Evolutionary conservation across 1,284 basidiomycete genomes (phyloP).

Genomic region (Cryptococcus floricola): DNA sequence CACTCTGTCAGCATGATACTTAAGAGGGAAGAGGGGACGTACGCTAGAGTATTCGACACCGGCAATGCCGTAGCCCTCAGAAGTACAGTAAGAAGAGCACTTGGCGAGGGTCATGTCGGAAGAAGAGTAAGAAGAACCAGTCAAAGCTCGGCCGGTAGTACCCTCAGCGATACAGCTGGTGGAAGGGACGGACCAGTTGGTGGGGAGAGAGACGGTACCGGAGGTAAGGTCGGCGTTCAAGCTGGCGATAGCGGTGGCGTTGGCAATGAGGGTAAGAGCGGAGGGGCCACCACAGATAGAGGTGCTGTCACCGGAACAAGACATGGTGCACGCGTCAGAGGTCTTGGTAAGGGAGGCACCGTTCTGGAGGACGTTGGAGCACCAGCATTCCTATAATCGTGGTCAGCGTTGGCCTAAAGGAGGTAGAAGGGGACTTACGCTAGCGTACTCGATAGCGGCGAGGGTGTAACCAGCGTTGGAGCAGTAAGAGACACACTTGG

Average conservation of each 20-base stretch:
- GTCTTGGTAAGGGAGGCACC: constrained; percentile 19
- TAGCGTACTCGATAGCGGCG: constrained; percentile 27
- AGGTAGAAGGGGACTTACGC: constrained; percentile 14
- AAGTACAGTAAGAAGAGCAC: constrained; percentile 18
- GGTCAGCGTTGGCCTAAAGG: constrained; percentile 1
- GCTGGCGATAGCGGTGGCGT: constrained; percentile 9
- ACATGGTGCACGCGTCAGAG: constrained; percentile 23
- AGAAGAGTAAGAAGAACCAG: constrained; percentile 13
- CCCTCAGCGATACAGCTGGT: constrained; percentile 21
- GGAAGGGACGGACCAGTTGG: constrained; percentile 18
- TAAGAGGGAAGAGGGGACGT: neutral
- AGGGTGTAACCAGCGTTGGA: constrained; percentile 23
- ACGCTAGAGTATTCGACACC: constrained; percentile 11
- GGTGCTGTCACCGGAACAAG: constrained; percentile 25
- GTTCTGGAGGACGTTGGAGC: constrained; percentile 20
- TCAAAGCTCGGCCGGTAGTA: constrained; percentile 23
- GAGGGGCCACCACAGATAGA: constrained; percentile 27
- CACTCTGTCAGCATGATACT: neutral
- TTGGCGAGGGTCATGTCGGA: constrained; percentile 22
- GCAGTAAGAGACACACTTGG: constrained; percentile 30
- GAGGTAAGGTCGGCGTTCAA: constrained; percentile 10
- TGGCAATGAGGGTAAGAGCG: constrained; percentile 18
- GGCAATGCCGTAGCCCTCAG: constrained; percentile 10
- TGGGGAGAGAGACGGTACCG: constrained; percentile 13
- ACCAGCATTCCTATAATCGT: constrained; percentile 22